Conservation (phyloP, 1,284 basidiomycete genomes). For the Paramarasmius palmivorus region DNA sequence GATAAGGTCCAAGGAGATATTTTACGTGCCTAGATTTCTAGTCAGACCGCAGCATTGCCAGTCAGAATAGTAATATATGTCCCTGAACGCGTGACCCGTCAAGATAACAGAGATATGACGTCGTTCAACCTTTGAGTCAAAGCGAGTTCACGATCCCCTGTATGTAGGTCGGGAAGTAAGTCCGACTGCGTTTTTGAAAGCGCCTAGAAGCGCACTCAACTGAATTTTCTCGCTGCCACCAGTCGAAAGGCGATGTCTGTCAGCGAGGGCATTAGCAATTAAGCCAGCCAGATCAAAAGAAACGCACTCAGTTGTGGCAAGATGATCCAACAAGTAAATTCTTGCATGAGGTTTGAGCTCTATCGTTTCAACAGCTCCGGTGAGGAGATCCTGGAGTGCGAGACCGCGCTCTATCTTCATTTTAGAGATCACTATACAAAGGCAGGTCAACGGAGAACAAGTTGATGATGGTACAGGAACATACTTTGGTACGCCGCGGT, state of each 20-base stretch:
- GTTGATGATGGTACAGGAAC: conserved; percentile 28
- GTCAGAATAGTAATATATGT: too few species aligned
- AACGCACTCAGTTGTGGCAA: conserved; percentile 87
- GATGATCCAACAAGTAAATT: conserved; percentile 89
- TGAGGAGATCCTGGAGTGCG: conserved; percentile 94
- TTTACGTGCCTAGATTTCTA: too few species aligned
- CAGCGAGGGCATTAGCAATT: neutral
- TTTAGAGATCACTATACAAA: conserved; percentile 72
- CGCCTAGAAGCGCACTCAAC: conserved; percentile 87
- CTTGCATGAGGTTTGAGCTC: conserved; percentile 86
- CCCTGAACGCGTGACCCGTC: too few species aligned
- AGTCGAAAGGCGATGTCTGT: conserved; percentile 87
- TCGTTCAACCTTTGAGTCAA: too few species aligned
- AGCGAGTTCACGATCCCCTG: too few species aligned
- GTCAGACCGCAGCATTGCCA: too few species aligned
- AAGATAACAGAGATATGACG: too few species aligned
- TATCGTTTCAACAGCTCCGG: conserved; percentile 83
- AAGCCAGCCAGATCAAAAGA: neutral
- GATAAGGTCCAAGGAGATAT: too few species aligned
- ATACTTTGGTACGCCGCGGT: conserved; percentile 88
- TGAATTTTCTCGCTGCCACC: conserved; percentile 96
- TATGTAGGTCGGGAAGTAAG: conserved; percentile 35
- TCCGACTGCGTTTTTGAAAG: conserved; percentile 93
- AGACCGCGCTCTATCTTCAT: conserved; percentile 92
- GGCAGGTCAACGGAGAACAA: neutral